A percentile compares a stretch with the other conserved stretches of the same genome.
Conservation (phyloP, 2,329 filamentous ascomycete genomes). For the Ophiostoma pallidulum region DNA sequence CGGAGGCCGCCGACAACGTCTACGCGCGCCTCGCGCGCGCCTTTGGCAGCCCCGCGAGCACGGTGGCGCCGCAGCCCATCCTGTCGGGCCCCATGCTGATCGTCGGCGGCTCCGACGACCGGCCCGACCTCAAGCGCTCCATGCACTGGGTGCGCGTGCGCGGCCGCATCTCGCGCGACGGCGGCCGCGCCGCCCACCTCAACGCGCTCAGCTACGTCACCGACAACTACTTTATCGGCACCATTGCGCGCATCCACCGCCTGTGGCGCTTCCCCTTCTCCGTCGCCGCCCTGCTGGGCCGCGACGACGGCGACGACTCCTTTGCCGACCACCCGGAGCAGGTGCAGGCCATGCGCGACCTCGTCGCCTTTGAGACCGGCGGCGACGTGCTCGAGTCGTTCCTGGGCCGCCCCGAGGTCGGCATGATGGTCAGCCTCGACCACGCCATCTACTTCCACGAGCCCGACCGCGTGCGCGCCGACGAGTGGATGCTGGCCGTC, state of each 20-base stretch:
- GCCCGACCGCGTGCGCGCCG: constrained; percentile 46
- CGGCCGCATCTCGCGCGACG: constrained; percentile 60
- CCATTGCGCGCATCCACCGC: constrained; percentile 69
- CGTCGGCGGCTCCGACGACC: constrained; percentile 27
- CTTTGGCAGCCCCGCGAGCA: not conserved
- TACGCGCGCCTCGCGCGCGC: constrained; percentile 1
- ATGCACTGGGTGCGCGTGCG: constrained; percentile 66
- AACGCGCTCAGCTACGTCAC: constrained; percentile 87
- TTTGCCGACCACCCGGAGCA: constrained; percentile 39
- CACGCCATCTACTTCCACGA: constrained; percentile 64
- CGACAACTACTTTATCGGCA: constrained; percentile 89
- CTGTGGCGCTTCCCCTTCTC: constrained; percentile 58
- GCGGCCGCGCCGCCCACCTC: constrained; percentile 72
- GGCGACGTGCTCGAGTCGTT: constrained; percentile 32
- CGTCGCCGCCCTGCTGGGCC: constrained; percentile 39
- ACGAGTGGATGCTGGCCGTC: constrained; percentile 73
- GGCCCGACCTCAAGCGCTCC: constrained; percentile 58
- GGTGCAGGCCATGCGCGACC: constrained; percentile 26
- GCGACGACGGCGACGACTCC: constrained; percentile 31
- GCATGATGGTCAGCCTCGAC: constrained; percentile 81
- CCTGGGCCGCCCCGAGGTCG: constrained; percentile 47
- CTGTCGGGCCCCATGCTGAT: constrained; percentile 36
- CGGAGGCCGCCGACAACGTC: not conserved
- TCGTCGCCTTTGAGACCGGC: constrained; percentile 34
- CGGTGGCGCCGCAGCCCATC: constrained; percentile 29